Conservation (phyloP, 2,329 filamentous ascomycete species). For the Aspergillus aculeatinus region DNA sequence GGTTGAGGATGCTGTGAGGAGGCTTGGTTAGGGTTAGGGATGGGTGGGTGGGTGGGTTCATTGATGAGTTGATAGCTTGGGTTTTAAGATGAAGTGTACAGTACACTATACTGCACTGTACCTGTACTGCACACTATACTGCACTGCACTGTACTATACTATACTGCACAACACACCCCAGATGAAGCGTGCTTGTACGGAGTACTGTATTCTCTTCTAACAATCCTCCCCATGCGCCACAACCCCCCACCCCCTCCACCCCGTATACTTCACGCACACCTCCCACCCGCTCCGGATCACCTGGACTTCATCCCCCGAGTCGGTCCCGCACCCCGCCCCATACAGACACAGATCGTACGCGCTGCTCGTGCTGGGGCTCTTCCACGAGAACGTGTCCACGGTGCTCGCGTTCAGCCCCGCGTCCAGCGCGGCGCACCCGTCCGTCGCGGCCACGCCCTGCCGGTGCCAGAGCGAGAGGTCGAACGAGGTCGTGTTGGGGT, state of each 20-base stretch:
- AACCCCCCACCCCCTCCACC: constrained; percentile 23
- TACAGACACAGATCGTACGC: constrained; percentile 27
- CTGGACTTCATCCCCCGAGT: constrained; percentile 4
- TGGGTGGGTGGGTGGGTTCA: background rate
- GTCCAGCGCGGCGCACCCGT: background rate
- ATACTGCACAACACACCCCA: too few species aligned
- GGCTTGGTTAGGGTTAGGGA: constrained; percentile 18
- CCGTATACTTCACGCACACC: constrained; percentile 25
- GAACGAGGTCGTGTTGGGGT: constrained; percentile 19
- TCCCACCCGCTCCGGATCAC: constrained; percentile 26
- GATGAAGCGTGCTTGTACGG: too few species aligned
- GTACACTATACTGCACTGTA: too few species aligned
- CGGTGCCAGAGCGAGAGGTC: constrained; percentile 22
- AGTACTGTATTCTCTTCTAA: background rate
- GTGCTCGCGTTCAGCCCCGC: background rate
- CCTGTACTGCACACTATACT: too few species aligned
- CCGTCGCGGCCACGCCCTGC: constrained; percentile 11
- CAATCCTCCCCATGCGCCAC: constrained; percentile 15
- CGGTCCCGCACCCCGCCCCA: constrained; percentile 12
- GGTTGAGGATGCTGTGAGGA: constrained; percentile 24
- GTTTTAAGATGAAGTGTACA: too few species aligned
- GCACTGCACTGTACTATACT: too few species aligned
- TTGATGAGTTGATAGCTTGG: background rate
- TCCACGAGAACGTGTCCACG: constrained; percentile 28
- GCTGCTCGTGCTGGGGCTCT: constrained; percentile 17